A percentile compares a stretch with the other conserved stretches of the same genome.
These are phyloP conservation scores for Mycena floridula DNA, from an alignment of 768 basidiomycete species.

Conservation along the genomic window DNA sequence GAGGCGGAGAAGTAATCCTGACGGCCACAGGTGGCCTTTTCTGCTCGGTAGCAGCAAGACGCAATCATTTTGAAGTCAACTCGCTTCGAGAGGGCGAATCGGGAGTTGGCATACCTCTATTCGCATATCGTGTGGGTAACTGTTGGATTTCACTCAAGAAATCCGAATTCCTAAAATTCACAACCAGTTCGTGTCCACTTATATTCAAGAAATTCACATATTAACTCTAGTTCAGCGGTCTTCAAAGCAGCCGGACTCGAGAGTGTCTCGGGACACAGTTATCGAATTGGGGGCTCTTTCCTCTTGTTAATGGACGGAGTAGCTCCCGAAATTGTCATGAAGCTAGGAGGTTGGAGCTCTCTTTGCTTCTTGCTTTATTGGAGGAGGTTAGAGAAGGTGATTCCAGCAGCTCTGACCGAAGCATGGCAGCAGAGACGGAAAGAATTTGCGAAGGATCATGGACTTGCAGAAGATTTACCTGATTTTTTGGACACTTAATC, in stretches of 20 bases:
- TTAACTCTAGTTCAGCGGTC: no score
- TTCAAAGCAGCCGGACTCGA: background rate
- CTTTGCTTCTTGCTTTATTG: slow-evolving; percentile 11
- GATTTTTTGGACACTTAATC: no score
- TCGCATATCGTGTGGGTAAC: background rate
- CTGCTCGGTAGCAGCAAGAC: slow-evolving; percentile 11
- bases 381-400: slow-evolving; percentile 4
- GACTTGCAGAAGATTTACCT: no score
- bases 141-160: background rate
- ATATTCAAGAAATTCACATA: no score
- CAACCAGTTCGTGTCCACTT: no score
- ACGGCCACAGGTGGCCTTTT: slow-evolving; percentile 7
- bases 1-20: slow-evolving; percentile 6
- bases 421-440: no score
- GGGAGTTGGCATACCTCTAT: slow-evolving; percentile 4
- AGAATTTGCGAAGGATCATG: no score
- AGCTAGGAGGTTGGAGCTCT: slow-evolving; percentile 5
- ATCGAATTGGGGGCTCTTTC: slow-evolving; percentile 5
- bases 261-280: slow-evolving; percentile 7
- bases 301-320: background rate
- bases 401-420: background rate
- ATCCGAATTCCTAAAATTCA: background rate
- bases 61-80: slow-evolving; percentile 9
- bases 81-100: background rate
- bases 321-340: slow-evolving; percentile 5